Conservation (phyloP, 1,139 yeast genomes). For the Suzukiozyma palmioleophila region DNA sequence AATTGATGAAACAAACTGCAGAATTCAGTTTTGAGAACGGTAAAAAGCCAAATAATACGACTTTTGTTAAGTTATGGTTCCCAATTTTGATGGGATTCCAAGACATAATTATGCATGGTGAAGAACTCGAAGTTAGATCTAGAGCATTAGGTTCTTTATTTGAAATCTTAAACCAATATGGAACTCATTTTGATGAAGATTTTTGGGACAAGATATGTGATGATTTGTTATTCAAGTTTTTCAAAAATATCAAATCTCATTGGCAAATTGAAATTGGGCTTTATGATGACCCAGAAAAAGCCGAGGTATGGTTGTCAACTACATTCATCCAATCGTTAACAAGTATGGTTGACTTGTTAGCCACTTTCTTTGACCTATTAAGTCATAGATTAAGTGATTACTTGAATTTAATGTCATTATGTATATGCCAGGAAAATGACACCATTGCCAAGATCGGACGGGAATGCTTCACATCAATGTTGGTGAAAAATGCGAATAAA, state of each 20-base stretch:
- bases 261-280: conserved; percentile 67
- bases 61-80: conserved; percentile 57
- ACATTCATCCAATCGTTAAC: conserved; percentile 93
- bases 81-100: conserved; percentile 84
- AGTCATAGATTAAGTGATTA: conserved; percentile 73
- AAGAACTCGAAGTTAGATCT: conserved; percentile 90
- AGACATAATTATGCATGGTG: conserved; percentile 88
- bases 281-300: conserved; percentile 48
- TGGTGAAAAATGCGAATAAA: conserved; percentile 67
- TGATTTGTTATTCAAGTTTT: conserved; percentile 83
- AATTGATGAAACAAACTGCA: conserved; percentile 58
- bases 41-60: conserved; percentile 23
- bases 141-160: conserved; percentile 80
- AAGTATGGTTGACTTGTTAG: conserved; percentile 77
- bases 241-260: conserved; percentile 69
- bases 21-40: conserved; percentile 25
- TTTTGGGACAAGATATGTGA: conserved; percentile 85
- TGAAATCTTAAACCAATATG: conserved; percentile 75
- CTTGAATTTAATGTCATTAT: conserved; percentile 70
- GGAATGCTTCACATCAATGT: conserved; percentile 75
- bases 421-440: conserved; percentile 95
- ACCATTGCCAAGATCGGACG: conserved; percentile 94
- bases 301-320: conserved; percentile 94
- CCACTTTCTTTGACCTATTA: conserved; percentile 73
- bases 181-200: conserved; percentile 63